Evolutionary conservation across 2,329 filamentous ascomycete species (phyloP), one percentile per base, ranked within the genome.

Genomic region (Exophiala sp.): DNA sequence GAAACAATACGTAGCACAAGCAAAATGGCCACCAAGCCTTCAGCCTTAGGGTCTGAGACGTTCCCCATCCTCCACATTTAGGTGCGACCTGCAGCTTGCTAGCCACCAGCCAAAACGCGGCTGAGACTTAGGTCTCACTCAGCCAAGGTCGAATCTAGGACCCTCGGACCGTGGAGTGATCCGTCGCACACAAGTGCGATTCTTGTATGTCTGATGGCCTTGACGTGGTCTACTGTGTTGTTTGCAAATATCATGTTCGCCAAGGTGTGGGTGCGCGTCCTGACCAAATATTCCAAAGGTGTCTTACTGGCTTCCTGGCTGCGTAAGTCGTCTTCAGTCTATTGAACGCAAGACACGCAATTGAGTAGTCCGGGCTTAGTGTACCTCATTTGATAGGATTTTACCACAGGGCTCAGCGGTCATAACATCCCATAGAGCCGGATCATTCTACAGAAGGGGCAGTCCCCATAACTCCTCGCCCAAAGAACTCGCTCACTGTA

Each of bases 401-500:
- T n/a, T n/a, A n/a, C n/a, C n/a, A n/a, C n/a, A n/a, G n/a, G n/a
- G n/a, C n/a, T n/a, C n/a, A n/a, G 29, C 29, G 3, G 29, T 32
- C 29, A 32, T 32, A n/a, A 13, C 3, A 9, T 32, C 3, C 11
- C 11, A 32, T 32, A n/a, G 34, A 23, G 45, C 39, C 23, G 29
- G 37, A 43, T 55, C 50, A 54, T 32, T 56, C 58, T 27, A 37
- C 46, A 18, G 52, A 32, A 13, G 50, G 49, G 10, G 46, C 41
- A 14, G 50, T 48, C 16, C 44, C 79, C 89, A 97, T 95, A 2
- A 97, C 89, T 1, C 93, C 91, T 50, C 90, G 75, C 1, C 90
- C 91, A 74, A 95, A 97, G 80, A 93, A 98, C 64, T 95, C 88
- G 53, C 88, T 88, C 48, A 97, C 80, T 1, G 88, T 91, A n/a